Conservation (phyloP, 345 rosid genomes). For the Syzygium jambos region DNA sequence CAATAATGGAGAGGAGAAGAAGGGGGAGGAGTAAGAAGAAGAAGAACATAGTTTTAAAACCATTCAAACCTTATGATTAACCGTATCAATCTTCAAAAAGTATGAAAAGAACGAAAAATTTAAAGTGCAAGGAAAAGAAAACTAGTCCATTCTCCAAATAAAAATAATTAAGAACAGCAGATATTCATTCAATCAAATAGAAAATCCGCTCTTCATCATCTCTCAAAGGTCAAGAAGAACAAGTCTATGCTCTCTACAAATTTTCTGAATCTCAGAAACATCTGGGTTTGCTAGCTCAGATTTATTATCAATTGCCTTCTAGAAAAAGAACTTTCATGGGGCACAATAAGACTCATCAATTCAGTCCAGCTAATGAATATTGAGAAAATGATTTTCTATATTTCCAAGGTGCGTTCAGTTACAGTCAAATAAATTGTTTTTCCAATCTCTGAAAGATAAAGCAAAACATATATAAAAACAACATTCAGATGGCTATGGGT, state of each 20-base stretch:
- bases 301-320: neutral
- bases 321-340: neutral
- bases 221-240: neutral
- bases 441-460: no score
- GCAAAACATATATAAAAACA: neutral
- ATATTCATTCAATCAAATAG: neutral
- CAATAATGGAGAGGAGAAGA: neutral
- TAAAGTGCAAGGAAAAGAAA: neutral
- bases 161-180: no score
- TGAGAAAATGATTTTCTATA: neutral
- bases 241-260: neutral
- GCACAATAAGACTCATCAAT: neutral
- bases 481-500: neutral
- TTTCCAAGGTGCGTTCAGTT: neutral
- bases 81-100: neutral
- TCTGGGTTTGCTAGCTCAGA: neutral
- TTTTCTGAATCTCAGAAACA: neutral
- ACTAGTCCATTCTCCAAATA: neutral
- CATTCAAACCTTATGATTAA: neutral
- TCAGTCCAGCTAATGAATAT: neutral
- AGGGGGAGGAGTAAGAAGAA: neutral
- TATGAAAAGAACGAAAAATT: neutral
- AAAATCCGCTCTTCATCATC: neutral
- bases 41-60: neutral
- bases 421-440: neutral